phyloP scores from a whole-genome alignment of 2,329 filamentous ascomycete species.

The Arthrinium phaeospermum region DNA sequence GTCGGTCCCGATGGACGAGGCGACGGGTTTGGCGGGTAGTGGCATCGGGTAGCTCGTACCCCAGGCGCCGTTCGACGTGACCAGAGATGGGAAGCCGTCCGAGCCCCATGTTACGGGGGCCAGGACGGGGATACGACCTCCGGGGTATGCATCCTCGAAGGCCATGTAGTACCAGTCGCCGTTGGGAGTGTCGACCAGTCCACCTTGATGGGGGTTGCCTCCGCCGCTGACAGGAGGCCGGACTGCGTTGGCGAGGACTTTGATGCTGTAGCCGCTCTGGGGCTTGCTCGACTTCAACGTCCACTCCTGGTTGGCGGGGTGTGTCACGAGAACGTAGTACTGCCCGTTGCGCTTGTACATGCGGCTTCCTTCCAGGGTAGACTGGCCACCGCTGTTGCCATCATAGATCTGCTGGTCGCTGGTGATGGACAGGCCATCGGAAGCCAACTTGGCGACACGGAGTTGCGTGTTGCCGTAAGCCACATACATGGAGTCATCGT shows the following conservation, averaged over 20 bases:
- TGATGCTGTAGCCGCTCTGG: constrained; percentile 58
- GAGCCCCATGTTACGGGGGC: constrained; percentile 58
- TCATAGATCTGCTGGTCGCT: constrained; percentile 51
- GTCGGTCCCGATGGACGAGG: constrained; percentile 48
- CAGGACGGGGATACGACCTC: constrained; percentile 61
- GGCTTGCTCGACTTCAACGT: constrained; percentile 56
- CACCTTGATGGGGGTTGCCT: constrained; percentile 60
- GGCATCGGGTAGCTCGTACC: constrained; percentile 50
- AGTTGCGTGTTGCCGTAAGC: constrained; percentile 58
- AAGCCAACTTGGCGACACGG: constrained; percentile 55
- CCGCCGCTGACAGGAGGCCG: constrained; percentile 51
- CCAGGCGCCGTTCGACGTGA: constrained; percentile 52
- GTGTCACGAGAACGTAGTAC: constrained; percentile 61
- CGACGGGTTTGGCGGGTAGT: constrained; percentile 35
- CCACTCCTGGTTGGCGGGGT: constrained; percentile 50
- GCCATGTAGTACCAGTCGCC: constrained; percentile 65
- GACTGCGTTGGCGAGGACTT: constrained; percentile 50
- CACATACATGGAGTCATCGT: constrained; percentile 64
- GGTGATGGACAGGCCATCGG: constrained; percentile 52
- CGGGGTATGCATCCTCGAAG: constrained; percentile 61
- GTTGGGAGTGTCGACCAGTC: constrained; percentile 55
- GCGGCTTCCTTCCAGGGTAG: constrained; percentile 54
- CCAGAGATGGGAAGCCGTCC: constrained; percentile 57
- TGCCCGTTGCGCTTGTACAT: constrained; percentile 62
- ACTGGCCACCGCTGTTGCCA: constrained; percentile 40